phyloP scores from a whole-genome alignment of 1,284 basidiomycete genomes.

The Malassezia vespertilionis region DNA sequence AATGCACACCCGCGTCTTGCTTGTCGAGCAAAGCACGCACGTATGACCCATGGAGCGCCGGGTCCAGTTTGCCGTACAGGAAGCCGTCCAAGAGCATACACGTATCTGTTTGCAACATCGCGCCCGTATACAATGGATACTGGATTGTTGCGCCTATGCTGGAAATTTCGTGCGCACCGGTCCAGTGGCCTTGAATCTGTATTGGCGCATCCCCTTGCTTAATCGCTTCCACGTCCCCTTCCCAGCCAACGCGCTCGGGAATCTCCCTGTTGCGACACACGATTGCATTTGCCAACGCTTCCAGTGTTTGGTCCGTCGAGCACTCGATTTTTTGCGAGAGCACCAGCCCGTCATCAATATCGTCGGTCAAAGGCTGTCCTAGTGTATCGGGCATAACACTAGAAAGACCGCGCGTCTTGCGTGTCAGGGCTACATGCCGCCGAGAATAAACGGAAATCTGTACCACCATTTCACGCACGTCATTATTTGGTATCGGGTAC shows the following conservation, averaged over 20 bases:
- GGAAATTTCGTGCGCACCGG: slow-evolving; percentile 7
- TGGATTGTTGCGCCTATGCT: not conserved
- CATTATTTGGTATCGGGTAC: too few species aligned
- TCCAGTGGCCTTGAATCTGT: slow-evolving; percentile 8
- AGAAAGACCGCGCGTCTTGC: slow-evolving; percentile 5
- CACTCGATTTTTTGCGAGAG: slow-evolving; percentile 1
- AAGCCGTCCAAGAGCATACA: slow-evolving; percentile 3
- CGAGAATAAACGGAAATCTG: slow-evolving; percentile 13
- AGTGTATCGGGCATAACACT: not conserved
- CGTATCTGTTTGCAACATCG: slow-evolving; percentile 3
- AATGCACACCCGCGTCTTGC: not conserved
- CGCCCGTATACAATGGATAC: slow-evolving; percentile 6
- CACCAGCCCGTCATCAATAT: slow-evolving; percentile 8
- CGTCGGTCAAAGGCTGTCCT: not conserved
- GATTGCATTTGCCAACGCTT: slow-evolving; percentile 2
- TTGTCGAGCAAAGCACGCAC: slow-evolving; percentile 1
- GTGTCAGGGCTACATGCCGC: not conserved
- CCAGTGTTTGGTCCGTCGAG: slow-evolving; percentile 2
- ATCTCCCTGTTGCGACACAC: slow-evolving; percentile 12
- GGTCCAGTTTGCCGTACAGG: slow-evolving; percentile 3
- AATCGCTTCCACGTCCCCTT: not conserved
- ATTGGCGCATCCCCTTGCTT: not conserved
- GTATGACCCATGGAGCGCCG: not conserved
- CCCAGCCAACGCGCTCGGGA: not conserved
- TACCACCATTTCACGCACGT: not conserved